Evolutionary conservation across 2,329 filamentous ascomycete species (phyloP), one percentile per base, ranked within the genome.

Genomic region (Colletotrichum destructivum): DNA sequence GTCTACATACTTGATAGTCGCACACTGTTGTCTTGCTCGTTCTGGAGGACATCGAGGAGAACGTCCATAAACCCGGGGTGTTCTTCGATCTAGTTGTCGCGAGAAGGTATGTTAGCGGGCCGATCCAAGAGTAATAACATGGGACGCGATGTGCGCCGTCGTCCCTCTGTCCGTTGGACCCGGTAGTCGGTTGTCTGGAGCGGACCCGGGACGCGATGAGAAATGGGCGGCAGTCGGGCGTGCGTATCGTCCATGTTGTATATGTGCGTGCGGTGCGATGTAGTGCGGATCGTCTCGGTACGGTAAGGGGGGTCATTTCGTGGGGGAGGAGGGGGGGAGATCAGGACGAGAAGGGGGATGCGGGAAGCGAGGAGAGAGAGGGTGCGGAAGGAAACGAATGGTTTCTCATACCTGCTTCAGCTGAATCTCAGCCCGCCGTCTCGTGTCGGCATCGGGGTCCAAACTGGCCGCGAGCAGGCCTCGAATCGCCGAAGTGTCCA

Each of bases 21-120:
- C 76, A 98, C 90, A 74, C 92, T 92, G 78, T 91, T 88, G 77
- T 97, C 93, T 84, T 95, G 93, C 84, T 99, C 96, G 73, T 90
- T 89, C 84, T 97, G 93, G 77, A 98, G 87, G 79, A 99, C 95
- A 81, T 97, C 94, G 78, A 98, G 88, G 74, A 98, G 90, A 77
- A 94, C 94, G 82, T 96, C 94, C 81, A 94, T 92, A 83, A 99
- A 98, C 75, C 95, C 95, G 73, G 93, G 88, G 82, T 95, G 92
- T 77, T 94, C 91, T 86, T 98, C 96, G 81, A 96, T 94, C 95
- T 98, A 80, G 49, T 73, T 68, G n/a, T 7, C 51, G 38, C 42
- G 38, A 57, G 68, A 61, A 46, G 72, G 61, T 59, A 72, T 59
- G 67, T 60, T 59, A 70, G 66, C 67, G 31, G 46, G 54, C 46